Base-by-base conservation (phyloP, 208 protist genomes). In the Kentomonas sorsogonicus region DNA sequence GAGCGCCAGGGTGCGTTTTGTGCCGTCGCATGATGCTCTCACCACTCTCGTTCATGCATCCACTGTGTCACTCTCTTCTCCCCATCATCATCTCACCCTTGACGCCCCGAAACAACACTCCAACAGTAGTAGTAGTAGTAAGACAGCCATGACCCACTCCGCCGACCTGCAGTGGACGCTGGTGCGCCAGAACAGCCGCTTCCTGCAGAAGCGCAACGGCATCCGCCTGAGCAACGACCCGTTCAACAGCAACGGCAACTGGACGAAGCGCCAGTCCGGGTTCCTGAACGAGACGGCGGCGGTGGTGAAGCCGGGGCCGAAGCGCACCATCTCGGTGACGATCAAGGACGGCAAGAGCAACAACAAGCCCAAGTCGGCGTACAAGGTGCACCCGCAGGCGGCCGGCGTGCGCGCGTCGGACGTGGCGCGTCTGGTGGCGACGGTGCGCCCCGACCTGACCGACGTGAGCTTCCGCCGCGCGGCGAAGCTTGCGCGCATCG, bases 191-290 rank as follows among this genome's bases (percentile, higher is more conserved):
- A 88, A 86, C 81, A 92, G 77, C 76, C 77, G 79, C 64, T 91
- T 83, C 66, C 75, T 91, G 71, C 79, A 88, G 78, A 85, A 86
- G 84, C 84, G 84, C 70, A 67, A 72, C 50, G 77, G 77, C 53
- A 72, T 86, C 48, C 83, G 83, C 48, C 65, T 91, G 70, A 86
- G 78, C 79, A 86, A 60, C 72, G 83, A 91, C 69, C 79, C 83
- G 33, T 88, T 91, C 72, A 91, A 91, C 79, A 91, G 81, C 79
- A 88, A 86, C 71, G 83, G 77, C 77, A 91, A 78, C 74, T 87
- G 79, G 79, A 91, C 83, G 60, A 91, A 88, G 79, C 79, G 83
- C 61, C 79, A 91, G 41, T 73, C 74, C 16, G 83, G 83, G n/a
- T 83, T 91, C 66, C 43, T 88, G 61, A 85, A 86, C 72, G 62